Evolutionary conservation across 495 filamentous ascomycete species (phyloP).

Genomic region (Amphirosellinia nigrospora): DNA sequence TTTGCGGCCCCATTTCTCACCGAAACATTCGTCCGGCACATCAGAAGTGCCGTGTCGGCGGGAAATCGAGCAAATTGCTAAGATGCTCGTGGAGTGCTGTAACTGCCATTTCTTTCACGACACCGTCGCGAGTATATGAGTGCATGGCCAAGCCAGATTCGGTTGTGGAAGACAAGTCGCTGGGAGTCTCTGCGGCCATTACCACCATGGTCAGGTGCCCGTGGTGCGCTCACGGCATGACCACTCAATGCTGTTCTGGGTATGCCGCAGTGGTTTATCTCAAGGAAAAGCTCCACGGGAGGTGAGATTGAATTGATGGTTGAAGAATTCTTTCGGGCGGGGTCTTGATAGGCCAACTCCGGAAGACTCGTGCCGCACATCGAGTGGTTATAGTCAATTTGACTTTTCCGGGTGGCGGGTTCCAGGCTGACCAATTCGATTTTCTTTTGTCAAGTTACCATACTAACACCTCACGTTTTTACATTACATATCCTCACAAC

Average conservation of each 20-base stretch:
- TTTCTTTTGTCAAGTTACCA: slow-evolving; percentile 15
- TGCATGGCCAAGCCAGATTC: slow-evolving; percentile 71
- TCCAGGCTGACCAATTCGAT: background rate
- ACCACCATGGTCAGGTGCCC: slow-evolving; percentile 71
- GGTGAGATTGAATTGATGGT: slow-evolving; percentile 12
- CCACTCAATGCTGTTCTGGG: slow-evolving; percentile 70
- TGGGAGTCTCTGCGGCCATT: slow-evolving; percentile 58
- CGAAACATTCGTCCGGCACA: slow-evolving; percentile 34
- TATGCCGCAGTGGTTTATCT: slow-evolving; percentile 74
- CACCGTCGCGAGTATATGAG: slow-evolving; percentile 74
- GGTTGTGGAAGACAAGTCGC: slow-evolving; percentile 52
- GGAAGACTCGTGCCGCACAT: background rate
- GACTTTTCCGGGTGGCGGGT: background rate
- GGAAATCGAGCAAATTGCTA: slow-evolving; percentile 61
- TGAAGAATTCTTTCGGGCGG: background rate
- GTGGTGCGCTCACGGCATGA: slow-evolving; percentile 82
- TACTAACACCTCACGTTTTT: background rate
- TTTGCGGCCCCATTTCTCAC: slow-evolving; percentile 33
- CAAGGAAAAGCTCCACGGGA: slow-evolving; percentile 67
- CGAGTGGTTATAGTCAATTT: background rate
- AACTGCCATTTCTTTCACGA: slow-evolving; percentile 83
- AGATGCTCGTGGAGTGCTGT: slow-evolving; percentile 83
- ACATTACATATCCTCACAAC: background rate
- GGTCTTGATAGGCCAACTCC: background rate
- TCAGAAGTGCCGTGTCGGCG: slow-evolving; percentile 20